Base-by-base conservation (phyloP, 2,329 filamentous ascomycete genomes). In the Corinectria fuckeliana region DNA sequence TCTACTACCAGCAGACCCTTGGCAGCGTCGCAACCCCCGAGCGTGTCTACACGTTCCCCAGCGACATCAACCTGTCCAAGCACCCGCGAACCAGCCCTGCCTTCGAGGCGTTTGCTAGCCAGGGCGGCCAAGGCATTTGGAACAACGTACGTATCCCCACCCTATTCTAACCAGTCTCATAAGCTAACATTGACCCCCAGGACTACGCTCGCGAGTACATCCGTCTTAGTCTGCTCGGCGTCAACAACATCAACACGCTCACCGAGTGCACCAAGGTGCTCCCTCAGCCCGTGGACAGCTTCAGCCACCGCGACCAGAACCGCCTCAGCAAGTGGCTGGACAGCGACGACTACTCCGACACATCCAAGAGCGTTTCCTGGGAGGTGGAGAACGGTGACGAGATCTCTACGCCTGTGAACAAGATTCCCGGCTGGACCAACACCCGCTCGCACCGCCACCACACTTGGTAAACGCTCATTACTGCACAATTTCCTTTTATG, bases 181-280 rank as follows among this genome's bases (percentile, higher is more conserved):
- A 16, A 39, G 4, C 57, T 68, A 42, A 68, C 58, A 45, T 0
- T 3, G 2, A 20, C 18, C 13, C 28, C 4, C 16, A 81, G 77
- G 82, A 81, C 42, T 86, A 83, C 54, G 77, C 82, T 2, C 75
- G 76, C 32, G 83, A 81, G 11, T 86, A 86, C 64, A 76, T 84
- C 42, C 81, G 83, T 20, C 74, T 87, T 34, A 82, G 79, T 28
- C 72, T 86, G 3, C 78, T 87, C 10, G 84, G 84, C 3, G 82
- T 86, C 13, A 78, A 82, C 66, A 85, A 85, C 66, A 81, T 86
- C 70, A 85, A 86, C 69, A 70, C 75, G 20, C 72, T 86, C 41
- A 82, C 78, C 14, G 83, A 86, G 62, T 86, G 84, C 76, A 83
- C 81, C 9, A 78, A 80, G 64, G 81, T 81, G 3, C 71, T 86